Conservation (phyloP, 2,329 filamentous ascomycete species). For the Colletotrichum incanum region DNA sequence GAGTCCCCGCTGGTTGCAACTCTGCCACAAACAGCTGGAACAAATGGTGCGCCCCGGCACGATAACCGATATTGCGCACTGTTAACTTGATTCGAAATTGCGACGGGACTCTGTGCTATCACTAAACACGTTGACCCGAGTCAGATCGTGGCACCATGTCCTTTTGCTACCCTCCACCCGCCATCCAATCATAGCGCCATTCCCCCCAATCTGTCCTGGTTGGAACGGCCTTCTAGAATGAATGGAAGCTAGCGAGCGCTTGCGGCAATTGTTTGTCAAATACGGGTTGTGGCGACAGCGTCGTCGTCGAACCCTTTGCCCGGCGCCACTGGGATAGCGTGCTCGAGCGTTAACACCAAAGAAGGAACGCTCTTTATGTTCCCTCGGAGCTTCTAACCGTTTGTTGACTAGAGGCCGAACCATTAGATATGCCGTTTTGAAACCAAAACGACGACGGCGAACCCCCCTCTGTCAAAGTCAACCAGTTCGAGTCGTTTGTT, state of each 20-base stretch:
- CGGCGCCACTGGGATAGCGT: constrained; percentile 9
- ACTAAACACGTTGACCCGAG: constrained; percentile 11
- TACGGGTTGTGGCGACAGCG: constrained; percentile 4
- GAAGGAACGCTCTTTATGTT: background rate
- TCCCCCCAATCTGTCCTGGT: background rate
- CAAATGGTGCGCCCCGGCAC: background rate
- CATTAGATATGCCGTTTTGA: background rate
- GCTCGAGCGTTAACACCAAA: constrained; percentile 17
- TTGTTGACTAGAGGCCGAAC: constrained; percentile 17
- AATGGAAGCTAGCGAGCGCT: background rate
- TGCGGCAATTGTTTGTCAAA: constrained; percentile 27
- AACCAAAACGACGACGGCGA: too few species aligned
- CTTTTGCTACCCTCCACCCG: constrained; percentile 13
- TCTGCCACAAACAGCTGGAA: background rate
- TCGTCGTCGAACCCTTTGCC: background rate
- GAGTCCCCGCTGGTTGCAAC: background rate
- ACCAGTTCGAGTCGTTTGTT: background rate
- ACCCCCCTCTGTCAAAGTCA: background rate
- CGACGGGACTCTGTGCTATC: background rate
- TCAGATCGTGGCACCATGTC: constrained; percentile 22
- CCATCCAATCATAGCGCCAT: constrained; percentile 14
- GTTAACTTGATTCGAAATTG: constrained; percentile 13
- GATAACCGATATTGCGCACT: background rate
- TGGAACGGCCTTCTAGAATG: constrained; percentile 31
- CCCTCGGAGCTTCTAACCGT: constrained; percentile 21